phyloP scores from a whole-genome alignment of 306 rosid species.

The Mimosa pudica region DNA sequence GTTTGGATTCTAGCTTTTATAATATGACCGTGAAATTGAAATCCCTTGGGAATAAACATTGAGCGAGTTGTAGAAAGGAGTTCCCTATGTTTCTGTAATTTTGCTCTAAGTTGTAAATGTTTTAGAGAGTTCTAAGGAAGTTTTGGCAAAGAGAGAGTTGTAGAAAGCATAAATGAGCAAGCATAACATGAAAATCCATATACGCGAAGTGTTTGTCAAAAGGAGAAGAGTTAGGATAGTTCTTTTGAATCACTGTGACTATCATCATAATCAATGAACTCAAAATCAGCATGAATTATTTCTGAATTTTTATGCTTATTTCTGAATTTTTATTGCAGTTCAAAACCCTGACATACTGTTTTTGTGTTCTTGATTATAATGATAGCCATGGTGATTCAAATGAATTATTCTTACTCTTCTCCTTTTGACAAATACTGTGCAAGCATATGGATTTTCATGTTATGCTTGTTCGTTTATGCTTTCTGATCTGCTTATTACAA shows the following conservation, averaged over 20 bases:
- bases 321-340: too few relatives aligned
- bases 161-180: too few relatives aligned
- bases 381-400: neutral
- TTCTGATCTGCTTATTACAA: neutral
- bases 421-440: neutral
- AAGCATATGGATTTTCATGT: neutral
- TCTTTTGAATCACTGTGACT: too few relatives aligned
- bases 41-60: slow-evolving; percentile 62
- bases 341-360: too few relatives aligned
- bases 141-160: slow-evolving; percentile 14
- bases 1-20: slow-evolving; percentile 61
- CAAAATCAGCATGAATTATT: too few relatives aligned
- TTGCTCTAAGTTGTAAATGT: slow-evolving; percentile 33
- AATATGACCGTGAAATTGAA: slow-evolving; percentile 74
- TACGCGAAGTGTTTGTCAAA: too few relatives aligned
- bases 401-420: neutral
- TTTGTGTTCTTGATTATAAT: too few relatives aligned
- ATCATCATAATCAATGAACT: too few relatives aligned
- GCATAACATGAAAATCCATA: too few relatives aligned
- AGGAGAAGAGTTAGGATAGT: too few relatives aligned
- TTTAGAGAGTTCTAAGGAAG: slow-evolving; percentile 29
- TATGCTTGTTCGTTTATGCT: neutral
- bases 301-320: too few relatives aligned
- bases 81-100: slow-evolving; percentile 51
- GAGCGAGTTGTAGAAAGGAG: slow-evolving; percentile 63